These are phyloP conservation scores for Ceratobasidium sp. DNA, from an alignment of 1,284 basidiomycete genomes.

Conservation along the genomic window DNA sequence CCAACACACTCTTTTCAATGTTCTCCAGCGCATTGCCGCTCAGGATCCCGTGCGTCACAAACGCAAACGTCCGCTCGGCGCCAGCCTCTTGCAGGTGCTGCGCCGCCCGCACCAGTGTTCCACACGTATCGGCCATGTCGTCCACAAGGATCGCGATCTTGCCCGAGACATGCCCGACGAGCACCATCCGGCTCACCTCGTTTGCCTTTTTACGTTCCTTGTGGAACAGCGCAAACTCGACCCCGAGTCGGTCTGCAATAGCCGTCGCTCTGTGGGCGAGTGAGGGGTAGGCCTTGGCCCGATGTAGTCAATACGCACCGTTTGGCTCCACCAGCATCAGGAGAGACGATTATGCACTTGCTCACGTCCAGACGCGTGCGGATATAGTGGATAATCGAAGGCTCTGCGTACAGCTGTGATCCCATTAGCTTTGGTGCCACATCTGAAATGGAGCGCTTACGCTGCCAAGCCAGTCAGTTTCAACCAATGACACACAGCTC, in stretches of 20 bases:
- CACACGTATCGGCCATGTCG: slow-evolving; percentile 99
- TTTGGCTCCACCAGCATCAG: slow-evolving; percentile 98
- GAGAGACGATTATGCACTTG: slow-evolving; percentile 95
- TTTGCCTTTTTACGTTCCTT: slow-evolving; percentile 99
- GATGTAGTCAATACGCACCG: slow-evolving; percentile 59
- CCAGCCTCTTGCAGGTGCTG: slow-evolving; percentile 90
- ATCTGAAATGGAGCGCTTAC: slow-evolving; percentile 13
- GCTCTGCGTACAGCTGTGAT: slow-evolving; percentile 93
- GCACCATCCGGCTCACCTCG: slow-evolving; percentile 98
- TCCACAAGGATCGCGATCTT: slow-evolving; percentile 98
- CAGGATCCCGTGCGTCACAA: slow-evolving; percentile 98
- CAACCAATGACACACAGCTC: not conserved
- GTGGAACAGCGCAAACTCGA: slow-evolving; percentile 99
- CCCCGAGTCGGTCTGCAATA: slow-evolving; percentile 94
- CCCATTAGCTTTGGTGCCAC: slow-evolving; percentile 33
- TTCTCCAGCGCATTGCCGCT: slow-evolving; percentile 84
- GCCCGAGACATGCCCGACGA: slow-evolving; percentile 92
- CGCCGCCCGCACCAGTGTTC: slow-evolving; percentile 93
- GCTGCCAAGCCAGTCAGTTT: slow-evolving; percentile 5
- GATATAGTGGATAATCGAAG: slow-evolving; percentile 95
- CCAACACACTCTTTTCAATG: slow-evolving; percentile 78
- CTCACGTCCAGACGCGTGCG: slow-evolving; percentile 87
- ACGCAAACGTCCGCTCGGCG: slow-evolving; percentile 84
- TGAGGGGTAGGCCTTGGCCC: slow-evolving; percentile 20
- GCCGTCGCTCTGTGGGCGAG: slow-evolving; percentile 82